Evolutionary conservation across 345 rosid species (phyloP).

Genomic region (Bretschneidera sinensis): DNA sequence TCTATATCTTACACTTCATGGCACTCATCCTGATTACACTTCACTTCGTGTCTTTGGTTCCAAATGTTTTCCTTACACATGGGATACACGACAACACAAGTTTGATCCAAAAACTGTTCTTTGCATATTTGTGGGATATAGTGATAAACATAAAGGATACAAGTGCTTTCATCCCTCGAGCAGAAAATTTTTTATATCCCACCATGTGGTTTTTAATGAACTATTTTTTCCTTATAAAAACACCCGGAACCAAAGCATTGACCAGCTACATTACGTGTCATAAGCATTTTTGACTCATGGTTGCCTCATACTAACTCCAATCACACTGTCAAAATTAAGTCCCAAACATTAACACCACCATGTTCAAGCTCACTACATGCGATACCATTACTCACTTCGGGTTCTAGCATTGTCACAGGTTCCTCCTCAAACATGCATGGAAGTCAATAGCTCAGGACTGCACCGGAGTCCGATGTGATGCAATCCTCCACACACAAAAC

Average conservation of each 20-base stretch:
- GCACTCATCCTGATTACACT: constrained; percentile 2
- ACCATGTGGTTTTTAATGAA: constrained; percentile 1
- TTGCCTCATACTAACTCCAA: background rate
- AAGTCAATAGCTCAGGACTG: too few species aligned
- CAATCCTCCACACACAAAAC: too few species aligned
- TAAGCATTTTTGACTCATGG: background rate
- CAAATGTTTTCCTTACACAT: background rate
- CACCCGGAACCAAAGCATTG: too few species aligned
- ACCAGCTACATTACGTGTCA: too few species aligned
- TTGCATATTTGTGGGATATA: too few species aligned
- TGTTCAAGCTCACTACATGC: background rate
- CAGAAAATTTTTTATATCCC: background rate
- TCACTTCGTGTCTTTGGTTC: constrained; percentile 7
- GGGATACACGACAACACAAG: too few species aligned
- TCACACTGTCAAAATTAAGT: background rate
- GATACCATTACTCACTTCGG: background rate
- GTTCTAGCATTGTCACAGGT: too few species aligned
- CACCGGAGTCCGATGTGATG: too few species aligned
- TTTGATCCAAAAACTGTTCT: too few species aligned
- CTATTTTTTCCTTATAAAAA: background rate
- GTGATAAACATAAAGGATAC: background rate
- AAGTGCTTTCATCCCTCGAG: background rate
- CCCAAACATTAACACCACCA: background rate
- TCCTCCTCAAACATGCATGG: too few species aligned
- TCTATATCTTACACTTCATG: constrained; percentile 3